Percentiles rank a stretch among this genome's conserved stretches.
Evolutionary conservation across 768 basidiomycete genomes (phyloP).

Genomic region (Cystobasidium onofrii): DNA sequence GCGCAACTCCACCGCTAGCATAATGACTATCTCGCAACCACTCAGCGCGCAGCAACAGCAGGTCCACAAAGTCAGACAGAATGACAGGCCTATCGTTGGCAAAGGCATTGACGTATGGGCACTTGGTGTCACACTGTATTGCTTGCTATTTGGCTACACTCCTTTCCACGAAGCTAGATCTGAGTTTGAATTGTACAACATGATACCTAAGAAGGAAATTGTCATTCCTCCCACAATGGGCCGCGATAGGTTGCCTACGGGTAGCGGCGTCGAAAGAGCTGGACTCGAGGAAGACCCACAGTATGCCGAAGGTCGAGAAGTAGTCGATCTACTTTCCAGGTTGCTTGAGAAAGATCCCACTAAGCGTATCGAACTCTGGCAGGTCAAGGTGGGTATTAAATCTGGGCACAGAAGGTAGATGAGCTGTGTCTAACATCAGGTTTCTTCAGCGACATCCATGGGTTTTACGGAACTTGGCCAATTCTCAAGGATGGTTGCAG

Average conservation of each 20-base stretch:
- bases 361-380: conserved; percentile 56
- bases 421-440: background rate
- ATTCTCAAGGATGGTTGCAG: conserved; percentile 63
- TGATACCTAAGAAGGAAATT: conserved; percentile 72
- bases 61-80: conserved; percentile 33
- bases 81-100: conserved; percentile 36
- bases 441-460: conserved; percentile 47
- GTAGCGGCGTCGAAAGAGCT: conserved; percentile 38
- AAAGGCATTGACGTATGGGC: conserved; percentile 98
- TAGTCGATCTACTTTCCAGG: conserved; percentile 53
- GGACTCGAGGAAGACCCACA: conserved; percentile 45
- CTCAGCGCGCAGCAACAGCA: conserved; percentile 41
- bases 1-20: conserved; percentile 30
- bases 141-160: conserved; percentile 75
- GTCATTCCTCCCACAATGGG: conserved; percentile 63
- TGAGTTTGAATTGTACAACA: conserved; percentile 69
- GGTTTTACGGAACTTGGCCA: conserved; percentile 47
- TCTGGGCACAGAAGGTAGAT: too few relatives aligned
- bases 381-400: conserved; percentile 79
- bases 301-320: conserved; percentile 55
- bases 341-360: conserved; percentile 36
- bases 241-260: conserved; percentile 52
- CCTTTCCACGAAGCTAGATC: conserved; percentile 59
- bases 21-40: conserved; percentile 39
- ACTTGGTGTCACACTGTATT: conserved; percentile 88